Base-by-base conservation (phyloP, 2,329 filamentous ascomycete genomes). In the Remersonia thermophila region DNA sequence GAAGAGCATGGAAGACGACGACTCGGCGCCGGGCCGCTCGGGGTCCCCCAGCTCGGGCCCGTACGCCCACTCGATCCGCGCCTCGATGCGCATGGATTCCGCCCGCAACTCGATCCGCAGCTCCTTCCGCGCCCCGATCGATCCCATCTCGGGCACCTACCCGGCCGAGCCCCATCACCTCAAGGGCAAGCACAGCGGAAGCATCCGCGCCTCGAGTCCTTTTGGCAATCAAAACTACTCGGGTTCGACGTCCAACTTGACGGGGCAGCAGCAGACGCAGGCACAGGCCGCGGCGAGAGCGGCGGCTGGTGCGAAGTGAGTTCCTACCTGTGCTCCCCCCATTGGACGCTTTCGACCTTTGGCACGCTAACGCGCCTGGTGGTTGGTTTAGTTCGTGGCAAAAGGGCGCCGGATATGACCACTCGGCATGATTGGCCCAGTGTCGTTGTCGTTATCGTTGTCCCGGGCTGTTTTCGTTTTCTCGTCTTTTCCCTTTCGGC, bases 1-100 rank as follows among this genome's bases (percentile, higher is more conserved):
- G 45, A 70, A 83, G 36, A 63, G 63, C 27, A 62, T 74, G 15
- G 76, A 78, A 39, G 69, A 83, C 41, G 80, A 85, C 38, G 81
- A 85, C 40, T 82, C 86, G 40, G 74, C 74, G 29, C 73, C 77
- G 28, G 77, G 73, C 29, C 37, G 36, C 17, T 33, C 31, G 11
- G 39, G 34, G 4, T 37, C 43, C 10, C 6, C 73, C 69, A 18
- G 69, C 64, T 32, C 72, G 73, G 11, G 48, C 60, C 42, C 61
- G 55, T 51, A 62, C 65, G 39, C 55, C 57, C 39, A 61, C 61
- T 46, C 50, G 28, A 32, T 30, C 39, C 37, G 37, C 45, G 42
- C 43, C 14, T 48, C 48, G 33, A 36, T 42, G 33, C 40, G 40
- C 7, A 8, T 32, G 4, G 30, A 56, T 50, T 46, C 29, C 45